A percentile compares a stretch with the other conserved stretches of the same genome.
Conservation (phyloP, 1,284 basidiomycete species). For the Kalmanozyma brasiliensis region DNA sequence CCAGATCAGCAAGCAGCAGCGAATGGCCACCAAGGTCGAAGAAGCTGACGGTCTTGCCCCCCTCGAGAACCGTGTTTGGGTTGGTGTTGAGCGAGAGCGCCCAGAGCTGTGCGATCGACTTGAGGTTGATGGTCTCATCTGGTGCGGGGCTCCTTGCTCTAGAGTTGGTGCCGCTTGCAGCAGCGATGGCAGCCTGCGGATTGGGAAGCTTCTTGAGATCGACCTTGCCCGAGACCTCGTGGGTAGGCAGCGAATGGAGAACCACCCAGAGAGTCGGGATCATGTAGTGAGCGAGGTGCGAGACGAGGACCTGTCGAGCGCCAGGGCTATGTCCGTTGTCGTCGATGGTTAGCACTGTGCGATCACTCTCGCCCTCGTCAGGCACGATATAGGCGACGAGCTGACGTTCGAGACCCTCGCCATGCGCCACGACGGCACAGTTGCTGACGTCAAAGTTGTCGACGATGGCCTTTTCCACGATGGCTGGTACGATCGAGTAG, state of each 20-base stretch:
- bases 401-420: conserved; percentile 64
- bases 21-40: conserved; percentile 68
- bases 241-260: conserved; percentile 61
- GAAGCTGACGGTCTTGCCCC: conserved; percentile 53
- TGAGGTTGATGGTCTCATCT: conserved; percentile 53
- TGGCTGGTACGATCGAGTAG: conserved; percentile 63
- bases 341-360: conserved; percentile 50
- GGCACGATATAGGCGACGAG: conserved; percentile 65
- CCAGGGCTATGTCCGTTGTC: conserved; percentile 61
- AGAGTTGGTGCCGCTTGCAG: conserved; percentile 45
- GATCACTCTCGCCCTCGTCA: conserved; percentile 45
- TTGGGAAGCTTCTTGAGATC: conserved; percentile 62
- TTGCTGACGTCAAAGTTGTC: conserved; percentile 60
- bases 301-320: conserved; percentile 52
- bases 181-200: conserved; percentile 50
- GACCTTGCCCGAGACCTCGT: conserved; percentile 66
- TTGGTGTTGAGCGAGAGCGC: conserved; percentile 62
- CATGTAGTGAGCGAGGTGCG: conserved; percentile 65
- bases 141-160: conserved; percentile 38
- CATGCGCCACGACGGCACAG: conserved; percentile 62
- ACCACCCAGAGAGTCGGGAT: conserved; percentile 65
- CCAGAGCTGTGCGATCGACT: conserved; percentile 61
- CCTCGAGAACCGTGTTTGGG: conserved; percentile 48
- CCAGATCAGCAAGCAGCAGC: conserved; percentile 61
- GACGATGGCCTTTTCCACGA: conserved; percentile 64